phyloP scores from a whole-genome alignment of 768 basidiomycete genomes.

The Tephrocybe sp. region DNA sequence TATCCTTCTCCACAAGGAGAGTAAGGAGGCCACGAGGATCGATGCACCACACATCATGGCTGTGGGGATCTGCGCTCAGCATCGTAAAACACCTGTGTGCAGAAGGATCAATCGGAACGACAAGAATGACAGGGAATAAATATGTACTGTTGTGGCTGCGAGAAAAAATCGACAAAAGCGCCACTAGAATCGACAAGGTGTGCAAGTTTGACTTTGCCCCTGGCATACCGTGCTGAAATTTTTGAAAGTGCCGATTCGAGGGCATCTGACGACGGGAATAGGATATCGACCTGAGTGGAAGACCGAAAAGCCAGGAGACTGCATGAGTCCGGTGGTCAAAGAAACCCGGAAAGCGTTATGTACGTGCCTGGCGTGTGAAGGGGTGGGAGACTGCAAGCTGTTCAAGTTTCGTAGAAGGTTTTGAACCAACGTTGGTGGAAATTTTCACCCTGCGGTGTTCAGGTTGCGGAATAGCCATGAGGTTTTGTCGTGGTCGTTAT shows the following conservation, averaged over 20 bases:
- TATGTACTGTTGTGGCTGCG: slow-evolving; percentile 7
- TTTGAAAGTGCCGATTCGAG: slow-evolving; percentile 39
- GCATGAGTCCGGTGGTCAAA: neutral
- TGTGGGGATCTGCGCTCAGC: slow-evolving; percentile 30
- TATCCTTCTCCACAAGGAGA: slow-evolving; percentile 51
- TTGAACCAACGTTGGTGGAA: slow-evolving; percentile 15
- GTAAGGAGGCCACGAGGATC: slow-evolving; percentile 63
- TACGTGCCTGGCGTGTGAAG: slow-evolving; percentile 50
- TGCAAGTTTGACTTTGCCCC: slow-evolving; percentile 41
- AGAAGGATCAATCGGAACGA: neutral
- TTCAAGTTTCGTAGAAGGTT: slow-evolving; percentile 25
- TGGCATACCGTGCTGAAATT: slow-evolving; percentile 45
- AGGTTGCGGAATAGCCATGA: slow-evolving; percentile 10
- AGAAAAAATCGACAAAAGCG: slow-evolving; percentile 5
- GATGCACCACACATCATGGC: slow-evolving; percentile 69
- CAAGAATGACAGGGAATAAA: neutral
- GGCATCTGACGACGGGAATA: slow-evolving; percentile 48
- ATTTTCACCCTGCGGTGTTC: slow-evolving; percentile 24
- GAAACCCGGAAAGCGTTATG: neutral
- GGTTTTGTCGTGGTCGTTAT: neutral
- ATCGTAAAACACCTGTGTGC: slow-evolving; percentile 26
- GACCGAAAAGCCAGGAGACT: neutral
- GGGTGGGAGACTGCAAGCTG: slow-evolving; percentile 42
- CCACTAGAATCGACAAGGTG: slow-evolving; percentile 32
- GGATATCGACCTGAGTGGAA: slow-evolving; percentile 53